Evolutionary conservation across 345 rosid species (phyloP), one percentile per base, ranked within the genome.

Genomic region (Trapa bicornis): DNA sequence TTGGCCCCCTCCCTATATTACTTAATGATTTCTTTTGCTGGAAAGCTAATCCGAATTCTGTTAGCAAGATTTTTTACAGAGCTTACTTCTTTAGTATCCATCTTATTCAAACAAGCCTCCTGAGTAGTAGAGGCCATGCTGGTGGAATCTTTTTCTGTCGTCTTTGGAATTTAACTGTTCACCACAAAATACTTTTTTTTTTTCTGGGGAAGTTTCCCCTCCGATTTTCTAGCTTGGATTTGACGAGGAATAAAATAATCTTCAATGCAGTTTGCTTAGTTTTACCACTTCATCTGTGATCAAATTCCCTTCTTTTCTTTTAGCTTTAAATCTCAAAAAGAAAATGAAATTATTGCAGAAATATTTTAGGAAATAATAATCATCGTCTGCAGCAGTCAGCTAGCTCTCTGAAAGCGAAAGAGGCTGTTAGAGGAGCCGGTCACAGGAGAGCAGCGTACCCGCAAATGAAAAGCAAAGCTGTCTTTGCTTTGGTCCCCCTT

Each of bases 381-480:
- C 62, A 57, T 2, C 48, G 11, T 42, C 45, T 42, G 4, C 45
- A 42, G 5, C 45, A 3, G 45, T 4, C 4, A 42, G 45, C 4
- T 37, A 57, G 61, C 56, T 50, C 56, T 11, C 38, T 58, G 63
- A 33, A 58, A 58, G 56, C 32, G 63, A 58, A 32, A 58, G 63
- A 35, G 63, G 32, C 63, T 58, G 63, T 57, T 7, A 22, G 43
- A 7, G 2, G 6, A 11, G 11, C 29, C 29, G 29, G 9, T 35
- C 60, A 54, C 60, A 54, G 22, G 35, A n/a, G 60, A 17, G 60
- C 29, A 29, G 38, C 63, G 29, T 22, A 58, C 63, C 63, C 63
- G 63, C 63, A 32, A 58, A 58, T 58, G 63, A 58, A 22, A 58
- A 58, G 63, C 63, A 33, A 32, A 33, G 36, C 63, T 32, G 37